phyloP scores from a whole-genome alignment of 202 grass and related monocot species.

The Panicum virgatum region DNA sequence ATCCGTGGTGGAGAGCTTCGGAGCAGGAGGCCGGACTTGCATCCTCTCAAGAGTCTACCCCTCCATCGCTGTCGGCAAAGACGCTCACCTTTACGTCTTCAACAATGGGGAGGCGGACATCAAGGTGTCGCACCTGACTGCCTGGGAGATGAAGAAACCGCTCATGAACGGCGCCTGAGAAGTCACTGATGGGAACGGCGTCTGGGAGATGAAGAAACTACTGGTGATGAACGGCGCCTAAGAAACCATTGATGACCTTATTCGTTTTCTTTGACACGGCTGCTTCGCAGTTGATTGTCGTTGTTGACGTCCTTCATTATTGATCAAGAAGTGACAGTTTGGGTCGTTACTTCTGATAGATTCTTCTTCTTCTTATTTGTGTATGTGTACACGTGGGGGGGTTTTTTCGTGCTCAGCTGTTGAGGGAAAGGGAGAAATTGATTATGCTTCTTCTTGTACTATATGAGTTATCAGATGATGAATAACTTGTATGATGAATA shows the following conservation, averaged over 20 bases:
- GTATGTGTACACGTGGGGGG: no score
- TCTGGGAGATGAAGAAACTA: no score
- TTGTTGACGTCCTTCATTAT: background rate
- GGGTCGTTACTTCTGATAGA: background rate
- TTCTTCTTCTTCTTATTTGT: no score
- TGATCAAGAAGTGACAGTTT: background rate
- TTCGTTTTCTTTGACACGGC: background rate
- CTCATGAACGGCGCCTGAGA: constrained; percentile 59
- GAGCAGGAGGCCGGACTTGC: constrained; percentile 61
- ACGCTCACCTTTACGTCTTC: constrained; percentile 72
- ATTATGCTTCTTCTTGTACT: no score
- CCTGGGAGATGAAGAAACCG: constrained; percentile 89
- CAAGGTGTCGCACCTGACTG: constrained; percentile 47
- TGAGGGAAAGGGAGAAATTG: no score
- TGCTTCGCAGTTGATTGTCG: background rate
- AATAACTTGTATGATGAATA: no score
- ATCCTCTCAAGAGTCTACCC: constrained; percentile 89
- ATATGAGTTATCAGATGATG: no score
- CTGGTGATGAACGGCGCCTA: no score
- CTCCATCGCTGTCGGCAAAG: constrained; percentile 45
- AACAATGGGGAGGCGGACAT: constrained; percentile 66
- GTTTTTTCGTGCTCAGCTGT: no score
- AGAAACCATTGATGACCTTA: no score
- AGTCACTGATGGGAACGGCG: no score
- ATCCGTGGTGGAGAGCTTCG: constrained; percentile 73